Evolutionary conservation across 2,329 filamentous ascomycete species (phyloP).

Genomic region (Ceratocystiopsis minuta): DNA sequence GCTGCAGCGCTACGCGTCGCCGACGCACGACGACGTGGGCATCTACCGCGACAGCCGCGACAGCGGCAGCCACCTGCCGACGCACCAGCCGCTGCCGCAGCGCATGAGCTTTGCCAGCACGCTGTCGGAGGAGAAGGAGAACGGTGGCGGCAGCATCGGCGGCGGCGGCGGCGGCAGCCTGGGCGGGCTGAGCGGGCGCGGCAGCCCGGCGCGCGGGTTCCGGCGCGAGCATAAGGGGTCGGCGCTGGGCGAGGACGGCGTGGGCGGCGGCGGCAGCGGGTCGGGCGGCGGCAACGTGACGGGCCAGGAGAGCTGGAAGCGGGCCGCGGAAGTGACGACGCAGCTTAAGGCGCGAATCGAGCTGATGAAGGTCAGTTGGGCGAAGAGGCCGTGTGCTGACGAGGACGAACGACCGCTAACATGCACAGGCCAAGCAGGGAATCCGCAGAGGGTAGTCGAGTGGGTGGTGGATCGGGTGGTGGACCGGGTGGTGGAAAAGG

Average conservation of each 20-base stretch:
- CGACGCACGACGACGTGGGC: conserved; percentile 38
- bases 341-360: conserved; percentile 95
- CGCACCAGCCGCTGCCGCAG: conserved; percentile 18
- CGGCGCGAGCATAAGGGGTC: conserved; percentile 16
- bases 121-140: conserved; percentile 63
- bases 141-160: conserved; percentile 27
- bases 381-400: no score
- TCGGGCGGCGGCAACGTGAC: conserved; percentile 7
- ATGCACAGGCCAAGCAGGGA: conserved; percentile 8
- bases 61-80: conserved; percentile 3
- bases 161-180: conserved; percentile 1
- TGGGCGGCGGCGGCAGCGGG: conserved; percentile 5
- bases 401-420: neutral
- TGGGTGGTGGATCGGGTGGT: no score
- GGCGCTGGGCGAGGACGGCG: conserved; percentile 6
- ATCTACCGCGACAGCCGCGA: conserved; percentile 39
- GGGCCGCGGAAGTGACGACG: conserved; percentile 92
- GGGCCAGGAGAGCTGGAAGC: conserved; percentile 82
- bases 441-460: conserved; percentile 5
- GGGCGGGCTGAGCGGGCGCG: conserved; percentile 30
- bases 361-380: conserved; percentile 65
- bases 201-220: conserved; percentile 39
- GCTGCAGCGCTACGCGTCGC: conserved; percentile 24
- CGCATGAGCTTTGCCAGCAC: conserved; percentile 46
- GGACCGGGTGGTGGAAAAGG: no score